Percentiles rank a stretch among this genome's conserved stretches.
Conservation (phyloP, 129 eudicot genomes). For the Flaveria trinervia region DNA sequence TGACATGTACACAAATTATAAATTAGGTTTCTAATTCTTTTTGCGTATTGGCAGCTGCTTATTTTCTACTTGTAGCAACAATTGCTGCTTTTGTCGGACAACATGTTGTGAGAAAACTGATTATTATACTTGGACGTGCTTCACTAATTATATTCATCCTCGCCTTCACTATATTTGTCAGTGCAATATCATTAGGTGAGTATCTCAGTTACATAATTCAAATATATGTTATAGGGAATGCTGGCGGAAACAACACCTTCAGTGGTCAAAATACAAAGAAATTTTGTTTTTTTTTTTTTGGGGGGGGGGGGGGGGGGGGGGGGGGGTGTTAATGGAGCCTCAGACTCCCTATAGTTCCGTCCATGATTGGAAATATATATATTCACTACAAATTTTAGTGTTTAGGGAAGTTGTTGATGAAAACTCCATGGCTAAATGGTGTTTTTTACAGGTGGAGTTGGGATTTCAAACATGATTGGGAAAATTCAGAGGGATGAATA, state of each 20-base stretch:
- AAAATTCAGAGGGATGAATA: slow-evolving; percentile 67
- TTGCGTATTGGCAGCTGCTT: slow-evolving; percentile 60
- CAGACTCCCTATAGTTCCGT: not conserved
- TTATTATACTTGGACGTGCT: slow-evolving; percentile 76
- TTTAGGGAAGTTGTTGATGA: slow-evolving; percentile 1
- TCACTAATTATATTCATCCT: slow-evolving; percentile 91
- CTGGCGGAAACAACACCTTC: not conserved
- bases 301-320: not conserved
- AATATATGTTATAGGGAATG: not conserved
- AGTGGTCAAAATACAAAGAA: not conserved
- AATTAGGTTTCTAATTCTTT: not conserved
- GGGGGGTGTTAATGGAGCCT: not conserved
- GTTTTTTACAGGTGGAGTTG: slow-evolving; percentile 79
- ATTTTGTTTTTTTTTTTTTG: no score
- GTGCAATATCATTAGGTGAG: slow-evolving; percentile 94
- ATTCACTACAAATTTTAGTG: not conserved
- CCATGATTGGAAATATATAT: not conserved
- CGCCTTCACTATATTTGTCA: slow-evolving; percentile 80
- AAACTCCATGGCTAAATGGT: not conserved
- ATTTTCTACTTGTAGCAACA: slow-evolving; percentile 70
- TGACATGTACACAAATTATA: not conserved
- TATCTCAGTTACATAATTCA: slow-evolving; percentile 3
- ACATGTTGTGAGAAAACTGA: slow-evolving; percentile 79
- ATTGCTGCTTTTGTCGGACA: slow-evolving; percentile 93
- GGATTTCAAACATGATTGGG: slow-evolving; percentile 80